Percentiles rank a stretch among this genome's conserved stretches.
Conservation (phyloP, 179 eudicot species). For the Camellia oleifera region DNA sequence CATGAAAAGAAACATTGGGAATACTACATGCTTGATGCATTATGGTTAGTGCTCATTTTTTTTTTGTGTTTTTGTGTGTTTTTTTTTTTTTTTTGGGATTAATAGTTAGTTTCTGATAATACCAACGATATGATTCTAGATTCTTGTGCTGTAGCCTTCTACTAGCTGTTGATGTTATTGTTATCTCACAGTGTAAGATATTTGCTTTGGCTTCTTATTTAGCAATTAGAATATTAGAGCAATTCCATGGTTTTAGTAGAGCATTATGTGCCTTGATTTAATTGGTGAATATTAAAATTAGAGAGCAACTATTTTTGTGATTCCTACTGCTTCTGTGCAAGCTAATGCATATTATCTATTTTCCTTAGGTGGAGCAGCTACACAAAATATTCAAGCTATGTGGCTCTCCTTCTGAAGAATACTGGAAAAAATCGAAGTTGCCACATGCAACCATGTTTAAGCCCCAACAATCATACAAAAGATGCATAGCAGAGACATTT, state of each 20-base stretch:
- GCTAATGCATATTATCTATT: constrained; percentile 5
- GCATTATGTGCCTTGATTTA: neutral
- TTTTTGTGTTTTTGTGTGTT: neutral
- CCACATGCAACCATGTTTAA: constrained; percentile 82
- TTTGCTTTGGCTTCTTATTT: neutral
- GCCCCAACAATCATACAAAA: constrained; percentile 74
- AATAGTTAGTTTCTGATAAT: neutral
- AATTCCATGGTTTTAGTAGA: neutral
- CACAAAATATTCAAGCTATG: constrained; percentile 80
- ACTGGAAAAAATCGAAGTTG: constrained; percentile 78
- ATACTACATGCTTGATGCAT: neutral
- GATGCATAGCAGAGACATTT: constrained; percentile 67
- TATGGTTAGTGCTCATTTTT: neutral
- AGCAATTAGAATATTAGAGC: neutral
- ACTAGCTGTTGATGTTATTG: neutral
- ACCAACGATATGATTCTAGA: neutral
- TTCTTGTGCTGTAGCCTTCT: neutral
- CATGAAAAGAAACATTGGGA: neutral
- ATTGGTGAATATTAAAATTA: neutral
- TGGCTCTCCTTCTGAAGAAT: constrained; percentile 77
- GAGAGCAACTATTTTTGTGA: neutral
- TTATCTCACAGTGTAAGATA: neutral
- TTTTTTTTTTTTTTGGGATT: neutral
- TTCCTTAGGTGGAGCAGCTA: constrained; percentile 65
- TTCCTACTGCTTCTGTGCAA: neutral